These are phyloP conservation scores for Eleusine indica DNA, from an alignment of 176 grass and related monocot species.

Conservation along the genomic window DNA sequence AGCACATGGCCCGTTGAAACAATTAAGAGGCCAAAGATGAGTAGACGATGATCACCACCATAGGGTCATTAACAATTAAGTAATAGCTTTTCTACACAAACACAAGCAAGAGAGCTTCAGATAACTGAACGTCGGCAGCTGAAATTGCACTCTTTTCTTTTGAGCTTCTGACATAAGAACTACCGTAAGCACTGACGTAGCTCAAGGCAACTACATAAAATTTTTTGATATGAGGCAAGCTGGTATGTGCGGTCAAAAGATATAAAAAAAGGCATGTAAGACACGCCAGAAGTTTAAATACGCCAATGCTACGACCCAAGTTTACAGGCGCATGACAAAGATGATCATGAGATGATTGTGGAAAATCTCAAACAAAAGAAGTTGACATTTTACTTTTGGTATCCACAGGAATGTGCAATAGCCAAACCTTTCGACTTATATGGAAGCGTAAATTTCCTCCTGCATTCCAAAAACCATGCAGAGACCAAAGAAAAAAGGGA, in stretches of 20 bases:
- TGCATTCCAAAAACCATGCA: not conserved
- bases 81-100: not conserved
- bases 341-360: not conserved
- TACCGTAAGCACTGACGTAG: conserved; percentile 45
- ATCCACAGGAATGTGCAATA: not conserved
- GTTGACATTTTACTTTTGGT: not conserved
- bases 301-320: not conserved
- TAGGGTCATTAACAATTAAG: not conserved
- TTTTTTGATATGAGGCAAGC: conserved; percentile 16
- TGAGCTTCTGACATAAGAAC: conserved; percentile 15
- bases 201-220: not conserved
- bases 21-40: conserved; percentile 23
- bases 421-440: not conserved
- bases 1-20: not conserved
- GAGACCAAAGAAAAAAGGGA: conserved; percentile 7
- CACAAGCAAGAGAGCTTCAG: conserved; percentile 7
- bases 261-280: conserved; percentile 15
- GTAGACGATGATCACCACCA: not conserved
- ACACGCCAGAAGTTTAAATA: not conserved
- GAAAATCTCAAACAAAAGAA: conserved; percentile 12
- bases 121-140: not conserved
- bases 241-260: not conserved
- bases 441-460: not conserved
- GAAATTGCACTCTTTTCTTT: not conserved
- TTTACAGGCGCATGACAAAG: not conserved